A percentile compares a stretch with the other conserved stretches of the same genome.
Conservation (phyloP, 1,139 yeast species). For the Nakaseomyces bracarensis region DNA sequence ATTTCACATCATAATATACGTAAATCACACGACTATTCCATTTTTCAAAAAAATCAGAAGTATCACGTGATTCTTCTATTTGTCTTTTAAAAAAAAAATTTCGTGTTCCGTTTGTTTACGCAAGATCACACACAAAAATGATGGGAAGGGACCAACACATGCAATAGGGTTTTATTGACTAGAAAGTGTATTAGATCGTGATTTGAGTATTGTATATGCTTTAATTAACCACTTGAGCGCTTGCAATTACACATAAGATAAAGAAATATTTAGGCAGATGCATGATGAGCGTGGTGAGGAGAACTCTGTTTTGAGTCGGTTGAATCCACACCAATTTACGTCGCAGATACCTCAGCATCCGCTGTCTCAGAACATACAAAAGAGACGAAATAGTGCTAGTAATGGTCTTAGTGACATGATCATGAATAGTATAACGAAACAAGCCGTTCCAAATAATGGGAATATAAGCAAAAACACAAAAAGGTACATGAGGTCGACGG, state of each 20-base stretch:
- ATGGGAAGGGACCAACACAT: too few relatives aligned
- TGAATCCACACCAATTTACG: conserved; percentile 21
- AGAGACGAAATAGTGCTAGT: conserved; percentile 21
- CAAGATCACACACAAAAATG: conserved; percentile 3
- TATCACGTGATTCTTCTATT: neutral
- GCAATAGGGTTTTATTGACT: too few relatives aligned
- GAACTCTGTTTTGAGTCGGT: conserved; percentile 6
- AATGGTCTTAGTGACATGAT: conserved; percentile 21
- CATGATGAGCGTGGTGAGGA: conserved; percentile 2
- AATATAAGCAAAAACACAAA: conserved; percentile 1
- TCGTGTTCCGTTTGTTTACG: too few relatives aligned
- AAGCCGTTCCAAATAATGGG: conserved; percentile 8
- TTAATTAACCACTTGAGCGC: too few relatives aligned
- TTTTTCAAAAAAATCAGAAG: neutral
- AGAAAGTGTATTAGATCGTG: too few relatives aligned
- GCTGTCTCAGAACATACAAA: conserved; percentile 6
- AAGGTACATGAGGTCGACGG: conserved; percentile 15
- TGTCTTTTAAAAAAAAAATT: neutral
- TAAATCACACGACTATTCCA: too few relatives aligned
- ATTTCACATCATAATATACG: neutral
- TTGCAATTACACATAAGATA: too few relatives aligned
- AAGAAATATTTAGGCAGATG: neutral
- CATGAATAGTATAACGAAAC: conserved; percentile 20
- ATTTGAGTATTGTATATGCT: too few relatives aligned
- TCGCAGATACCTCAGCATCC: conserved; percentile 17